Percentiles rank a stretch among this genome's conserved stretches.
These are phyloP conservation scores for Penicillium verhagenii DNA, from an alignment of 495 filamentous ascomycete species.

Conservation along the genomic window DNA sequence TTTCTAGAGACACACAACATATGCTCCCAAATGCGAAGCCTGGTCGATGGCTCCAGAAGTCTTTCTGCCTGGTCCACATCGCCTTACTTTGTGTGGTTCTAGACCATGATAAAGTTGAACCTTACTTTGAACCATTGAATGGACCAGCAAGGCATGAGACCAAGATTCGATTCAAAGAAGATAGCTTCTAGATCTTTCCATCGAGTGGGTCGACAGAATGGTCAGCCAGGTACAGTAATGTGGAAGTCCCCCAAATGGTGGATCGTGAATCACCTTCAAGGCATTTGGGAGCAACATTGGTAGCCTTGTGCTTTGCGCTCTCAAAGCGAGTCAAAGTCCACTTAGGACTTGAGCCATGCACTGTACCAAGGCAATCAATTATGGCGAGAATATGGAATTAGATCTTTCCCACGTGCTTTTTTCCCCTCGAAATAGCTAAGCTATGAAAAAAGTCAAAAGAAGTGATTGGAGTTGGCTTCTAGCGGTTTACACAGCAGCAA, in stretches of 20 bases:
- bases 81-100: neutral
- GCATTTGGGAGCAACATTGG: neutral
- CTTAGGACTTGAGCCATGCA: neutral
- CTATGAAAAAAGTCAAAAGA: neutral
- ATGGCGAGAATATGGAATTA: neutral
- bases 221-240: neutral
- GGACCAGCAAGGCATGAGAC: neutral
- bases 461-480: neutral
- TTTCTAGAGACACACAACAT: neutral
- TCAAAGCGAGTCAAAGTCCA: no score
- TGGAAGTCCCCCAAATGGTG: neutral
- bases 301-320: neutral
- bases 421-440: neutral
- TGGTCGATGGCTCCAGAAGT: neutral
- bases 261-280: neutral
- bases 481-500: neutral
- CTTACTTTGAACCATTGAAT: neutral
- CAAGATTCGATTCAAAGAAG: neutral
- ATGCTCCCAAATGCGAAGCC: neutral
- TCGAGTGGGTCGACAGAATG: neutral
- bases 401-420: neutral
- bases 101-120: neutral
- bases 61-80: neutral
- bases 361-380: neutral
- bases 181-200: neutral